Conservation (phyloP, 2,329 filamentous ascomycete species). For the Monosporascus sp. region DNA sequence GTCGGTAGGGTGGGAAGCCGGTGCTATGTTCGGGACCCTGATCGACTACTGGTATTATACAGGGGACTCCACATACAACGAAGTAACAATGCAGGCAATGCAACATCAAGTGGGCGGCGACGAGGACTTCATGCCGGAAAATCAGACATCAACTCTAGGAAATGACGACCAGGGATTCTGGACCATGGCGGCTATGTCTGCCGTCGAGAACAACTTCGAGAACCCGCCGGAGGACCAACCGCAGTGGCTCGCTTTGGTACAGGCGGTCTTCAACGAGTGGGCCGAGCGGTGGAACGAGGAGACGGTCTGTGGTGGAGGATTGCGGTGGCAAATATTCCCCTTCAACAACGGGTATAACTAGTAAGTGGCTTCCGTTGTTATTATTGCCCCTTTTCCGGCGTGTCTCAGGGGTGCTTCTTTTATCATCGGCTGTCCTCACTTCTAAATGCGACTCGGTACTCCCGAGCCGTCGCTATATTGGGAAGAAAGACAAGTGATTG, state of each 20-base stretch:
- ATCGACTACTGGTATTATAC: constrained; percentile 70
- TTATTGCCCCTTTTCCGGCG: too few species aligned
- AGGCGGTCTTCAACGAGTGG: constrained; percentile 78
- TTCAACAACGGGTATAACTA: constrained; percentile 68
- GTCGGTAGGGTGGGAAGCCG: constrained; percentile 61
- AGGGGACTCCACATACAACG: constrained; percentile 60
- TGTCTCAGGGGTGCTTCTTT: too few species aligned
- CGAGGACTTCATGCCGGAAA: constrained; percentile 60
- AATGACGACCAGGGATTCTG: constrained; percentile 82
- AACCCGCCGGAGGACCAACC: constrained; percentile 57
- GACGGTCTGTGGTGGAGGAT: constrained; percentile 60
- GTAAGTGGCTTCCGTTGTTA: too few species aligned
- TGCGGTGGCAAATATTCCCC: constrained; percentile 81
- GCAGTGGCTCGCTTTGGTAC: constrained; percentile 72
- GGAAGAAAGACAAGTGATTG: too few species aligned
- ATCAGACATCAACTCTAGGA: constrained; percentile 55
- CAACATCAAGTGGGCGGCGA: constrained; percentile 56
- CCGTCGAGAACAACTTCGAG: constrained; percentile 70
- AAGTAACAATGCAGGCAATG: constrained; percentile 51
- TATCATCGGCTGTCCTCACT: too few species aligned
- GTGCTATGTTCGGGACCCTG: constrained; percentile 64
- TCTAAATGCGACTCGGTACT: too few species aligned
- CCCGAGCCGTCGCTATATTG: too few species aligned
- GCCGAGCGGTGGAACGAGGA: constrained; percentile 61
- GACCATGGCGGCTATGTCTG: constrained; percentile 75